Evolutionary conservation across 441 rosid genomes (phyloP), one percentile per base, ranked within the genome.

Genomic region (Gossypium gossypioides): DNA sequence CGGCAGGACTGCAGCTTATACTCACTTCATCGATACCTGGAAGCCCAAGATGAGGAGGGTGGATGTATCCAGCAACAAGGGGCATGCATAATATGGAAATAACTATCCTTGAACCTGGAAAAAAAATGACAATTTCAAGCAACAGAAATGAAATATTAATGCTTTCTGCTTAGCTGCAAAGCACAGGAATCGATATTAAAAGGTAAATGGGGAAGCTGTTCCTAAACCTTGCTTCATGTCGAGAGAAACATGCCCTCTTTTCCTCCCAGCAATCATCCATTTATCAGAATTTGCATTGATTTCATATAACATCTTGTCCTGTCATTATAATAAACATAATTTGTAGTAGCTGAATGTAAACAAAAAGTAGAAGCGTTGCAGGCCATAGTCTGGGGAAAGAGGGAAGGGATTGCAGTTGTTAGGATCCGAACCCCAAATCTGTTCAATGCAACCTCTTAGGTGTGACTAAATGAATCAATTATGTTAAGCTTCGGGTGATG

Each of bases 221-320:
- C 46, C 2, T 1, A 34, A 72, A 96, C 97, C 99, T 90, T 86
- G 91, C 72, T 85, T 74, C 22, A 79, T 81, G 12, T 91, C 84
- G 22, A 96, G 91, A 54, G 90, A 85, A 74, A 88, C 83, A 71
- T 89, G 82, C 55, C 99, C 98, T 75, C 96, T 85, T 81, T 93
- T 96, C 80, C 97, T 87, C 75, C 99, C 98, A 50, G 99, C 96
- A 69, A 93, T 86, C 99, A 96, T 96, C 99, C 99, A 96, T 75
- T 82, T 93, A 71, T 83, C 86, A 6, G 89, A 78, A 76, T 88
- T 88, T 58, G 96, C 97, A 79, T 78, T 75, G 29, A 96, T 93
- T 85, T 92, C 97, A 68, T 86, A 93, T n/a, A 93, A 64, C 75
- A 96, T 85, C 82, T 89, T 96, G 71, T 84, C 96, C 93, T 95